Evolutionary conservation across 169 alveolate species (phyloP), one percentile per base, ranked within the genome.

Genomic region (Neospora caninum): DNA sequence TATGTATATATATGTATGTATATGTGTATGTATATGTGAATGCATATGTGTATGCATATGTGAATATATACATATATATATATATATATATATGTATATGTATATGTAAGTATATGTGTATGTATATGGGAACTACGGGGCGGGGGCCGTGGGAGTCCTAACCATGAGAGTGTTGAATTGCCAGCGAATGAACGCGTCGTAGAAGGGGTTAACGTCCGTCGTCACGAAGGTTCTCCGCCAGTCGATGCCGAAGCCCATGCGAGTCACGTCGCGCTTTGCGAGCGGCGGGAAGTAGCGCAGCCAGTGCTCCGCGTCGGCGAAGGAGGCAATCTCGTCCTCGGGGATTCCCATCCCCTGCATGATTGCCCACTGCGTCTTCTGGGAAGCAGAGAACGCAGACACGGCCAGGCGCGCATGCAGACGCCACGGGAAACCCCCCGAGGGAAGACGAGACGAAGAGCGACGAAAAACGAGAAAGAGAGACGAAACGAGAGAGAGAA

Each of bases 181-280:
- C 99, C 99, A 99, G 94, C 97, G 97, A 9, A 95, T 92, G 53
- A 95, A 95, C 84, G 98, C 97, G 95, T 99, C 99, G 94, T 98
- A 99, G 95, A 97, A 99, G 64, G 99, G 99, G 95, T 99, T 99
- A 88, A 97, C 97, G 93, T 98, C 99, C 27, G 99, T 99, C 29
- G 99, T 99, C 91, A 99, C 99, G 96, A 99, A 99, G 49, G 99
- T 97, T 80, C 99, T 97, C 69, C 99, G 97, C 99, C 99, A 99
- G 96, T 99, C 99, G 91, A 98, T 97, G 25, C 97, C 94, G 95
- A 78, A 25, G 70, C 94, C 96, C 9, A 80, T 86, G 29, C 88
- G 92, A 38, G 34, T 16, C 83, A 69, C 22, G 53, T 92, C 80
- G 31, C 88, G 42, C 88, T 73, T 91, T 54, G 88, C 80, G 0